Conservation (phyloP, 2,329 filamentous ascomycete genomes). For the Penicillium brasilianum region DNA sequence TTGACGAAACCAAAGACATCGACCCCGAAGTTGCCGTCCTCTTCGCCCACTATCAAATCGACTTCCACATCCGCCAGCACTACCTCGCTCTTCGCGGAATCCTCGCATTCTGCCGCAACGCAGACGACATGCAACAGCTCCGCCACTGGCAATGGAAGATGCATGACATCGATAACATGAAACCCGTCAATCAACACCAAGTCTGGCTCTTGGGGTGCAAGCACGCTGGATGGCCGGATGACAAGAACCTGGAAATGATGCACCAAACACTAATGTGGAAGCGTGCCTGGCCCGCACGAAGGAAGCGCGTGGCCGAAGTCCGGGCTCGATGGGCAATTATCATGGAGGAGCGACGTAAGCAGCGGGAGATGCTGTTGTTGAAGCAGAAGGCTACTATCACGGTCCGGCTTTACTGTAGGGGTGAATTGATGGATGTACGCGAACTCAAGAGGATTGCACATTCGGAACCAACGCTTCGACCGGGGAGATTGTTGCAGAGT, state of each 20-base stretch:
- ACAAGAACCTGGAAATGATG: conserved; percentile 21
- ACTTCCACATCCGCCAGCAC: conserved; percentile 43
- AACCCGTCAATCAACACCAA: background rate
- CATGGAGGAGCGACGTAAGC: conserved; percentile 23
- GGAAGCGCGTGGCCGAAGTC: conserved; percentile 13
- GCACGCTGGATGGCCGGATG: conserved; percentile 18
- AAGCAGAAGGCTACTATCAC: conserved; percentile 17
- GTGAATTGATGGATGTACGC: conserved; percentile 22
- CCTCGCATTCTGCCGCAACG: conserved; percentile 37
- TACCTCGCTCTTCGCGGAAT: conserved; percentile 30
- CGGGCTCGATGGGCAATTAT: conserved; percentile 26
- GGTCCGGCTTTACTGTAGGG: conserved; percentile 23
- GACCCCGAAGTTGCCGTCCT: conserved; percentile 20
- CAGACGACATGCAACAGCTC: conserved; percentile 34
- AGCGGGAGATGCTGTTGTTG: conserved; percentile 16
- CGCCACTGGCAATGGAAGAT: conserved; percentile 34
- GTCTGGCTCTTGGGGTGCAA: conserved; percentile 3
- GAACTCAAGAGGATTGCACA: conserved; percentile 16
- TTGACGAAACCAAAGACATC: conserved; percentile 20
- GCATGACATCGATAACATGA: conserved; percentile 8
- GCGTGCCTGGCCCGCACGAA: conserved; percentile 12
- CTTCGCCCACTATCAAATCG: conserved; percentile 38
- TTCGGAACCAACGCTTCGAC: conserved; percentile 7
- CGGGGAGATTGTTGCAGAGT: conserved; percentile 16
- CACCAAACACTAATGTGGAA: conserved; percentile 24